Evolutionary conservation across 345 rosid species (phyloP).

Genomic region (Gossypium mustelinum): DNA sequence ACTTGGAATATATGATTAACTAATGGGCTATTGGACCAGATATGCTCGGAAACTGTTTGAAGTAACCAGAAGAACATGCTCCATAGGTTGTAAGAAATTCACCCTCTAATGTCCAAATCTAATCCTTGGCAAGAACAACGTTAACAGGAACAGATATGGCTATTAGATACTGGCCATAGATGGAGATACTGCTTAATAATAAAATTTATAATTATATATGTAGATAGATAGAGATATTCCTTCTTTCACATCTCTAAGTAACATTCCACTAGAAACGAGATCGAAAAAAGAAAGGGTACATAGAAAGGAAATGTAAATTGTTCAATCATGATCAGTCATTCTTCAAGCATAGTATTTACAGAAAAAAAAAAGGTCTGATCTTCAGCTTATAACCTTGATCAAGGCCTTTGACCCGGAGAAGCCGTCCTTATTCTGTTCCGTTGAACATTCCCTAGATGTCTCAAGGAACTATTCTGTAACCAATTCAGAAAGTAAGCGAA

Average conservation of each 20-base stretch:
- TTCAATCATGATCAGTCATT: conserved; percentile 20
- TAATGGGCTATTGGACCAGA: not conserved
- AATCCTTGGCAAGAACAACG: not conserved
- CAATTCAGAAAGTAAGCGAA: not conserved
- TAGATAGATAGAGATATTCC: not conserved
- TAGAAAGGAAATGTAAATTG: not conserved
- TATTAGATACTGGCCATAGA: not conserved
- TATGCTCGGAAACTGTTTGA: not conserved
- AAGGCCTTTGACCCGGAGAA: conserved; percentile 12
- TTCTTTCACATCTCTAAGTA: not conserved
- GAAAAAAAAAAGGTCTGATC: conserved; percentile 16
- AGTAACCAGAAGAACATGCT: not conserved
- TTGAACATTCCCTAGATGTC: conserved; percentile 6
- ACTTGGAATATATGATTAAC: too few species aligned
- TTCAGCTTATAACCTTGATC: conserved; percentile 22
- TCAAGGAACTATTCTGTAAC: not conserved
- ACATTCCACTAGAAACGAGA: conserved; percentile 6
- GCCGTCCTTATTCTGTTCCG: conserved; percentile 16
- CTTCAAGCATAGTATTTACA: conserved; percentile 27
- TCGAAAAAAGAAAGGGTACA: not conserved
- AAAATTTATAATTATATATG: not conserved
- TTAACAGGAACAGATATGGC: not conserved
- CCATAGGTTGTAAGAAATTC: not conserved
- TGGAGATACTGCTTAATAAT: not conserved
- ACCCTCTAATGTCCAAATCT: not conserved